Evolutionary conservation across 352 stramenopile genomes (phyloP).

Genomic region (Albugo candida): DNA sequence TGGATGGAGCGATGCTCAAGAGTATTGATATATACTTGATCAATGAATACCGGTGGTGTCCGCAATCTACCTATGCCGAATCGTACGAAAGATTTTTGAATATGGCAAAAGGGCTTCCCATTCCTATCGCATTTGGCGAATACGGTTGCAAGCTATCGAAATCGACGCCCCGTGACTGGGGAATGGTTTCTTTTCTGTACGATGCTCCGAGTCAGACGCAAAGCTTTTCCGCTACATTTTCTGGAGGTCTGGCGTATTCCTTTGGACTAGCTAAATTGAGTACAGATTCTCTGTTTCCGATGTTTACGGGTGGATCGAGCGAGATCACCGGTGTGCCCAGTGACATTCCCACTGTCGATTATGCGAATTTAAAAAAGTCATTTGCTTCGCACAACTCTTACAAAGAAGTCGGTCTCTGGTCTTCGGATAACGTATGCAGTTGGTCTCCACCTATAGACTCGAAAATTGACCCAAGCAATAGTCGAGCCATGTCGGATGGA

Average conservation of each 20-base stretch:
- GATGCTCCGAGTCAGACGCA: conserved; percentile 37
- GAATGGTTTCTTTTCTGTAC: conserved; percentile 68
- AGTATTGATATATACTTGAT: conserved; percentile 81
- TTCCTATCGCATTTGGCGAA: conserved; percentile 61
- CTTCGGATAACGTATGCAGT: conserved; percentile 22
- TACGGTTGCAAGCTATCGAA: conserved; percentile 53
- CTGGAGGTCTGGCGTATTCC: conserved; percentile 64
- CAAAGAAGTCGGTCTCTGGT: conserved; percentile 33
- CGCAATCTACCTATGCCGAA: conserved; percentile 37
- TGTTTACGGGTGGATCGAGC: conserved; percentile 63
- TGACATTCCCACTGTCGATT: conserved; percentile 35
- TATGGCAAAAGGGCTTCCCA: conserved; percentile 51
- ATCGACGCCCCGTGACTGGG: conserved; percentile 28
- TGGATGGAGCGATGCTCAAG: conserved; percentile 51
- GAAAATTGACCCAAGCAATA: conserved; percentile 12
- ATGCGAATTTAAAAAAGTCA: conserved; percentile 48
- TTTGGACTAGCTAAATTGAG: conserved; percentile 64
- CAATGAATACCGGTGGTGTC: conserved; percentile 79
- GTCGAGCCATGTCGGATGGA: no score
- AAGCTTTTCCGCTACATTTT: conserved; percentile 58
- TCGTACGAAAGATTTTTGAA: conserved; percentile 54
- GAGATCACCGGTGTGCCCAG: conserved; percentile 37
- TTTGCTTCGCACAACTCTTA: conserved; percentile 42
- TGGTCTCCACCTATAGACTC: conserved; percentile 36
- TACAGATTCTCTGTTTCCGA: conserved; percentile 46